Evolutionary conservation across 2,329 filamentous ascomycete species (phyloP).

Genomic region (Colletotrichum noveboracense): DNA sequence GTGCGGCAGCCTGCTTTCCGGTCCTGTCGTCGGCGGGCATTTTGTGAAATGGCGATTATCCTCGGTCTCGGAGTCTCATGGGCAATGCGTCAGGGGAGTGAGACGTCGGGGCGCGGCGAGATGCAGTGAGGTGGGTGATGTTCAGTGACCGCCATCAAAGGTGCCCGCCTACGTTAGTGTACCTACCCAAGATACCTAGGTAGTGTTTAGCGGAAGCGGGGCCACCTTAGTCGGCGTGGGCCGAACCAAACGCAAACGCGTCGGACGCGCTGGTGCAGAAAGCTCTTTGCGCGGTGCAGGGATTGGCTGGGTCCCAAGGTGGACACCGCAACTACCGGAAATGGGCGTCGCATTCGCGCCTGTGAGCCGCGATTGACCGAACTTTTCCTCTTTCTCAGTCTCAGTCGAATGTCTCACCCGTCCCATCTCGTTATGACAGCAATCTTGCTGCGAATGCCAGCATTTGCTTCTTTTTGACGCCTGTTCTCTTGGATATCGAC

Average conservation of each 20-base stretch:
- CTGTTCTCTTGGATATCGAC: background rate
- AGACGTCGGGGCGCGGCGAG: background rate
- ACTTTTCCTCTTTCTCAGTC: slow-evolving; percentile 10
- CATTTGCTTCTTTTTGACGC: slow-evolving; percentile 4
- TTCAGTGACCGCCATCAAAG: background rate
- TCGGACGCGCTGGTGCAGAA: slow-evolving; percentile 11
- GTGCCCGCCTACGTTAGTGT: background rate
- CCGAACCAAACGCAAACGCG: slow-evolving; percentile 18
- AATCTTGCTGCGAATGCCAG: slow-evolving; percentile 1
- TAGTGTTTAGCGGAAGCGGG: slow-evolving; percentile 2
- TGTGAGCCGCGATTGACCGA: slow-evolving; percentile 8
- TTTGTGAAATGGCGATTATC: background rate
- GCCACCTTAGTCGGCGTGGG: background rate
- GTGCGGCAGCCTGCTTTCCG: slow-evolving; percentile 77
- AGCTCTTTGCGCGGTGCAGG: slow-evolving; percentile 1
- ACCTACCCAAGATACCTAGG: background rate
- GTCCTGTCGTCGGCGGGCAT: slow-evolving; percentile 47
- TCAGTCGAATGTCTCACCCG: slow-evolving; percentile 5
- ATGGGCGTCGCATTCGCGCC: background rate
- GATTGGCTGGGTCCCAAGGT: background rate
- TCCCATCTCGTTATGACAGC: slow-evolving; percentile 1
- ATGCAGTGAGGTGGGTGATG: background rate
- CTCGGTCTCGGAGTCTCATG: background rate
- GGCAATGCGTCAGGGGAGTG: background rate
- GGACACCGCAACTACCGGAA: slow-evolving; percentile 5